Percentiles rank a stretch among this genome's conserved stretches.
These are phyloP conservation scores for Hura crepitans DNA, from an alignment of 441 rosid species.

Conservation along the genomic window DNA sequence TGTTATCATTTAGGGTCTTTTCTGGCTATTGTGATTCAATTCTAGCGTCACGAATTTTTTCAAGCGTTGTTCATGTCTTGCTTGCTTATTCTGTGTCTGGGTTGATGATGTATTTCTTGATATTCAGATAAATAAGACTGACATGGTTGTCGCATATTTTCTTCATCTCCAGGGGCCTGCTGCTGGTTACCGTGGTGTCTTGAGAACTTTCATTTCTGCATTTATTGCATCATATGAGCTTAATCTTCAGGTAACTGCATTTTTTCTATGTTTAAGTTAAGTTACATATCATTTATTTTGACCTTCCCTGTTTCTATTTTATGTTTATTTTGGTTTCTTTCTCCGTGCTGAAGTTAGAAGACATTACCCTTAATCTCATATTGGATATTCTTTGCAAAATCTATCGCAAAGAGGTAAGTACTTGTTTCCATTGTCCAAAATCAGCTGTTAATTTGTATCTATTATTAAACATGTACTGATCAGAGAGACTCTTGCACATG, in stretches of 20 bases:
- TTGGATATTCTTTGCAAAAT: conserved; percentile 85
- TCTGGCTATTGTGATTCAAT: conserved; percentile 8
- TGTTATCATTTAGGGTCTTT: not conserved
- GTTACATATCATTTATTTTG: conserved; percentile 9
- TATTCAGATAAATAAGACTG: not conserved
- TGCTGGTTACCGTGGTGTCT: conserved; percentile 78
- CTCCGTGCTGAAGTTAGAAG: conserved; percentile 57
- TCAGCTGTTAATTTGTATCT: conserved; percentile 15
- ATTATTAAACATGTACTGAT: conserved; percentile 24
- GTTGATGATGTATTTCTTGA: conserved; percentile 12
- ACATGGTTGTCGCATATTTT: conserved; percentile 12
- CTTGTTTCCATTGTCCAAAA: conserved; percentile 14
- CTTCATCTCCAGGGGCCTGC: conserved; percentile 55
- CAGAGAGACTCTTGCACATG: conserved; percentile 24
- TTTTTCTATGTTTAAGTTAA: conserved; percentile 8
- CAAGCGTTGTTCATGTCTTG: conserved; percentile 23
- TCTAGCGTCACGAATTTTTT: conserved; percentile 13
- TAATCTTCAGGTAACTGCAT: conserved; percentile 64
- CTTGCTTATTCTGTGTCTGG: conserved; percentile 10
- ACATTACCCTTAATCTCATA: conserved; percentile 62
- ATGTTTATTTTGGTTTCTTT: conserved; percentile 24
- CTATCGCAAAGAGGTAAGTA: conserved; percentile 85
- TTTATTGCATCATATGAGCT: conserved; percentile 99
- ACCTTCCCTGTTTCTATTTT: not conserved
- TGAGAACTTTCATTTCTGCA: conserved; percentile 86